Evolutionary conservation across 371 early-diverging fungal genomes (phyloP).

Genomic region (Lichtheimia ramosa): DNA sequence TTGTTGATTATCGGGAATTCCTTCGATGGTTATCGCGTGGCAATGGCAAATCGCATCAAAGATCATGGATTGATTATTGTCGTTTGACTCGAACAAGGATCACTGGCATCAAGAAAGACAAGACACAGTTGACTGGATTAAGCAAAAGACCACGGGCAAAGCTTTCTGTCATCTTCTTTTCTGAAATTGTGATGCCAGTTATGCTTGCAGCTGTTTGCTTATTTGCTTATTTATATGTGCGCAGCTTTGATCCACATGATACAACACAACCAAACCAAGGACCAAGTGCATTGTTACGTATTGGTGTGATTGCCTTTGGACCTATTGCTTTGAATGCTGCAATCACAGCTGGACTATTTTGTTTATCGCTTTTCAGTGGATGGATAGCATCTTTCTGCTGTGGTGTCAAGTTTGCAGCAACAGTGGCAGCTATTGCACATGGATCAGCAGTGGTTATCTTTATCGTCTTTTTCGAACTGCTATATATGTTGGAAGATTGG

Average conservation of each 20-base stretch:
- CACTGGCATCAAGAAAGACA: constrained; percentile 71
- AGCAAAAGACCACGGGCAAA: constrained; percentile 58
- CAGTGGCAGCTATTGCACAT: constrained; percentile 71
- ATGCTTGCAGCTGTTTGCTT: constrained; percentile 63
- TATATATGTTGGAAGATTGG: constrained; percentile 74
- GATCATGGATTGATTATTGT: constrained; percentile 76
- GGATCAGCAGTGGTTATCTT: constrained; percentile 62
- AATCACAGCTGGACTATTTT: constrained; percentile 60
- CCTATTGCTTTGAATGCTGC: constrained; percentile 75
- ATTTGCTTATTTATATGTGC: constrained; percentile 62
- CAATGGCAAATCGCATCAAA: constrained; percentile 62
- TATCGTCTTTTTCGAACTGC: constrained; percentile 56
- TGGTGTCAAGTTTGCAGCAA: constrained; percentile 67
- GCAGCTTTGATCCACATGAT: constrained; percentile 37
- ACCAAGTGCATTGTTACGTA: constrained; percentile 48
- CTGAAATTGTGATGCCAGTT: constrained; percentile 74
- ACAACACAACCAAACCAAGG: constrained; percentile 23
- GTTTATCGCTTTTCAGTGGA: constrained; percentile 68
- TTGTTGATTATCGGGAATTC: constrained; percentile 80
- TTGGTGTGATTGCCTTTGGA: constrained; percentile 60
- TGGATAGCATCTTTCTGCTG: constrained; percentile 59
- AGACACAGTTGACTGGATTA: constrained; percentile 29
- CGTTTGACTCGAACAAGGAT: constrained; percentile 68
- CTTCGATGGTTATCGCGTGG: constrained; percentile 80
- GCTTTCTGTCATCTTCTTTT: constrained; percentile 64